Evolutionary conservation across 345 rosid genomes (phyloP), one percentile per base, ranked within the genome.

Genomic region (Corchorus capsularis): DNA sequence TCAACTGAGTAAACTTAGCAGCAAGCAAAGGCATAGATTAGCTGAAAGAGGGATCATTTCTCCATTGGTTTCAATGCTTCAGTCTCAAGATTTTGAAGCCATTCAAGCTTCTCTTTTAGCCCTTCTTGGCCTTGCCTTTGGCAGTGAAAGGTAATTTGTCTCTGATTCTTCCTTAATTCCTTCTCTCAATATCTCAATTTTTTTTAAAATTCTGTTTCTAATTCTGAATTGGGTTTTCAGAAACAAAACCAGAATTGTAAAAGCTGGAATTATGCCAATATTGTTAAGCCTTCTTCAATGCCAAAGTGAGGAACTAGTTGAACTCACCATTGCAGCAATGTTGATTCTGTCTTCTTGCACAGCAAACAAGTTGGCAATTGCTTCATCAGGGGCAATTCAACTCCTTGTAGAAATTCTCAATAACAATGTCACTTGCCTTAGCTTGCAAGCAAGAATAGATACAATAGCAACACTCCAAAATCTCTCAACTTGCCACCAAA

Each of bases 121-220:
- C 70, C 77, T 91, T 75, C 97, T 94, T 66, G 87, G 89, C 75
- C 93, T 91, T 69, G 94, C 94, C 74, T 94, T 86, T 77, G 98
- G 97, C 82, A 92, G 93, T 65, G 98, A 94, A 87, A 78, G 94
- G 98, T 27, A 27, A 27, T 94, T 34, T 16, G 77, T 69, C 13
- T n/a, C 35, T 67, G 19, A 9, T 39, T 13, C 14, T 20, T 11
- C 0, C 37, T 75, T 22, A 27, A 27, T 27, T 27, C 8, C 4
- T 39, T 46, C 39, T 19, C 19, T 20, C 15, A 47, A 64, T 41
- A 13, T 43, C 22, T n/a, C n/a, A n/a, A n/a, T 27, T 27, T 27
- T 27, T 27, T 27, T 27, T 27, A 2, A 46, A 41, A 4, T 7
- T 35, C 32, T 60, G 32, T 41, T 3, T 8, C 47, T 45, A 62